A percentile compares a stretch with the other conserved stretches of the same genome.
These are phyloP conservation scores for Globisporangium rhizosaccharum DNA, from an alignment of 352 stramenopile species.

Conservation along the genomic window DNA sequence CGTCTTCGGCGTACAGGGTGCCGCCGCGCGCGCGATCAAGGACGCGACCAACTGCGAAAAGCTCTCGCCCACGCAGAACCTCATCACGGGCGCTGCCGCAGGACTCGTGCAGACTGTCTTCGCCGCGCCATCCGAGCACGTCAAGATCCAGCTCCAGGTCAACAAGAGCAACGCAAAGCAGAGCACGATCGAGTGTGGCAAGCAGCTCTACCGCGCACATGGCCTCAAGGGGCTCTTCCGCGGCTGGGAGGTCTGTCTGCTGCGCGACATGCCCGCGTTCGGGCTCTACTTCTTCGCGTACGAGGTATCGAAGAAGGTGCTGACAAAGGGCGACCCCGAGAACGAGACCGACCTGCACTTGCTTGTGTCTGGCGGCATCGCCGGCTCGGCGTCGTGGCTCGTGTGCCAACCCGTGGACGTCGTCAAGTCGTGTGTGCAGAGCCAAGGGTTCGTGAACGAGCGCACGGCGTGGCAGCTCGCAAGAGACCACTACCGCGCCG, in stretches of 20 bases:
- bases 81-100: slow-evolving; percentile 50
- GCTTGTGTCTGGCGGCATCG: slow-evolving; percentile 68
- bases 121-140: slow-evolving; percentile 64
- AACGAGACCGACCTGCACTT: slow-evolving; percentile 67
- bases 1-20: slow-evolving; percentile 74
- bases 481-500: slow-evolving; percentile 33
- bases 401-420: slow-evolving; percentile 85
- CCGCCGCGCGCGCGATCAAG: slow-evolving; percentile 39
- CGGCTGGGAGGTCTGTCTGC: slow-evolving; percentile 63
- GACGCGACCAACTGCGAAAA: slow-evolving; percentile 22
- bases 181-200: slow-evolving; percentile 50
- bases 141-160: slow-evolving; percentile 84
- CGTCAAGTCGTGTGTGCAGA: slow-evolving; percentile 88
- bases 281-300: slow-evolving; percentile 81
- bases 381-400: slow-evolving; percentile 74
- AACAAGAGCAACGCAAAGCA: slow-evolving; percentile 36
- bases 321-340: slow-evolving; percentile 44
- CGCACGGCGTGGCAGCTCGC: slow-evolving; percentile 41
- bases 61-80: slow-evolving; percentile 39
- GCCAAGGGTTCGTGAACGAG: slow-evolving; percentile 41
- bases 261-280: slow-evolving; percentile 75
- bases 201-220: slow-evolving; percentile 28
- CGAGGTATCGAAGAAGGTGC: slow-evolving; percentile 49
- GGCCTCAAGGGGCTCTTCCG: slow-evolving; percentile 50
- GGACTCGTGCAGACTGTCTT: slow-evolving; percentile 69